A percentile compares a stretch with the other conserved stretches of the same genome.
Conservation (phyloP, 305 asterid genomes). For the Lippia alba region DNA sequence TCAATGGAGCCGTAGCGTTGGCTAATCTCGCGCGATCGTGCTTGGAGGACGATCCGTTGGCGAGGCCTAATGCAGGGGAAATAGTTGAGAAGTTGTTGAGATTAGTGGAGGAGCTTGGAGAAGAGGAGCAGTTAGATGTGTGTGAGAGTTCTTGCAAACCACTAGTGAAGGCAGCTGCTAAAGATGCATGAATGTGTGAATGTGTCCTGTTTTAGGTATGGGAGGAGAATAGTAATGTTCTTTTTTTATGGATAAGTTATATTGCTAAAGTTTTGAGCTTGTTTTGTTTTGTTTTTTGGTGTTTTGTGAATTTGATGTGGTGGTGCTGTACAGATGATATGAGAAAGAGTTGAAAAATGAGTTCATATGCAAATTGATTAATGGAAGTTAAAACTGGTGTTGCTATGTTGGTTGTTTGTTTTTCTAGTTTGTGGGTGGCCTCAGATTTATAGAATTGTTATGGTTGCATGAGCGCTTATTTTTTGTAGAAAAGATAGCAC, state of each 20-base stretch:
- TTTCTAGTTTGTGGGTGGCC: too few species aligned
- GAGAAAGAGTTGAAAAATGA: background rate
- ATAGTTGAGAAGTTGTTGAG: conserved; percentile 71
- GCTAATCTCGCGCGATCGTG: conserved; percentile 79
- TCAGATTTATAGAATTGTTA: too few species aligned
- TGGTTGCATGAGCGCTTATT: too few species aligned
- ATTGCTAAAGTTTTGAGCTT: background rate
- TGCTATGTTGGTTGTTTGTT: background rate
- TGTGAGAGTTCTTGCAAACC: conserved; percentile 74
- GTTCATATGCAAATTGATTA: background rate
- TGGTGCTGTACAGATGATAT: conserved; percentile 5
- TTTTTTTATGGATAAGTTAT: background rate
- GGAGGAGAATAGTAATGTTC: background rate
- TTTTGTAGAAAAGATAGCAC: too few species aligned
- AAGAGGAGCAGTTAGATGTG: conserved; percentile 40
- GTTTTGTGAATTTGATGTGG: background rate
- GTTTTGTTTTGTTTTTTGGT: background rate
- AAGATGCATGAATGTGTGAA: conserved; percentile 26
- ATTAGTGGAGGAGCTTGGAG: conserved; percentile 63
- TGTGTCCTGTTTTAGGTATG: background rate
- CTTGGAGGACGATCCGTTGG: conserved; percentile 63
- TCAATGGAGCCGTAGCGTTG: conserved; percentile 62
- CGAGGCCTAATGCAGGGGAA: conserved; percentile 82
- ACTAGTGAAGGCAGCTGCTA: conserved; percentile 49
- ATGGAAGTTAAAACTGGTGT: background rate